Percentiles rank a stretch among this genome's conserved stretches.
phyloP scores from a whole-genome alignment of 1,139 yeast species.

The Lodderomyces theae region DNA sequence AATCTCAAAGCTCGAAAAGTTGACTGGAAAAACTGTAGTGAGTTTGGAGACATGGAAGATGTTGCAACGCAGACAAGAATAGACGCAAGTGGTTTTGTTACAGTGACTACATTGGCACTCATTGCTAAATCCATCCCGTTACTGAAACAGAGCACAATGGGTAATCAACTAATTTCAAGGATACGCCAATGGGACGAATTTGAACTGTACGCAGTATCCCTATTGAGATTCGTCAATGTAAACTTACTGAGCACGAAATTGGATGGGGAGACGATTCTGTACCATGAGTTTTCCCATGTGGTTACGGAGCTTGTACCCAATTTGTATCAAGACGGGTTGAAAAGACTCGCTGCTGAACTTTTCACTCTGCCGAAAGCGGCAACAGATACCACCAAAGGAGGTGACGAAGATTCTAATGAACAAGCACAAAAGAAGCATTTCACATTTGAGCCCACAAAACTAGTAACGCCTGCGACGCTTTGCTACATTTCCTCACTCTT shows the following conservation, averaged over 20 bases:
- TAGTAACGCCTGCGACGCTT: conserved; percentile 40
- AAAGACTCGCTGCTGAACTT: conserved; percentile 33
- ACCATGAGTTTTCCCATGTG: conserved; percentile 31
- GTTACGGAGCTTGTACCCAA: conserved; percentile 31
- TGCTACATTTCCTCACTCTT: conserved; percentile 41
- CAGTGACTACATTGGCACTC: not conserved
- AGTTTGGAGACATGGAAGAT: conserved; percentile 29
- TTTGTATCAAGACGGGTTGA: conserved; percentile 34
- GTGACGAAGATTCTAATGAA: conserved; percentile 5
- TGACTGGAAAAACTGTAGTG: conserved; percentile 24
- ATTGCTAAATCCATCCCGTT: conserved; percentile 19
- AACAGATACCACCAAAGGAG: too few relatives aligned
- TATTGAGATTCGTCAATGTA: conserved; percentile 27
- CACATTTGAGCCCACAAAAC: conserved; percentile 33
- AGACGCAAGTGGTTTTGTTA: conserved; percentile 22
- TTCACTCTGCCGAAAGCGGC: too few relatives aligned
- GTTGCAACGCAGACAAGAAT: conserved; percentile 21
- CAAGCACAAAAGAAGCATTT: not conserved
- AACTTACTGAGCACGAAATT: conserved; percentile 23
- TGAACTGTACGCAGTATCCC: conserved; percentile 26
- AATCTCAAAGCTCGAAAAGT: conserved; percentile 18
- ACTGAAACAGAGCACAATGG: conserved; percentile 24
- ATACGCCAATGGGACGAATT: conserved; percentile 33
- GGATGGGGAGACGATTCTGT: conserved; percentile 23
- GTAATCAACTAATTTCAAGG: conserved; percentile 14